A percentile compares a stretch with the other conserved stretches of the same genome.
These are phyloP conservation scores for Aegle marmelos DNA, from an alignment of 345 rosid species.

Conservation along the genomic window DNA sequence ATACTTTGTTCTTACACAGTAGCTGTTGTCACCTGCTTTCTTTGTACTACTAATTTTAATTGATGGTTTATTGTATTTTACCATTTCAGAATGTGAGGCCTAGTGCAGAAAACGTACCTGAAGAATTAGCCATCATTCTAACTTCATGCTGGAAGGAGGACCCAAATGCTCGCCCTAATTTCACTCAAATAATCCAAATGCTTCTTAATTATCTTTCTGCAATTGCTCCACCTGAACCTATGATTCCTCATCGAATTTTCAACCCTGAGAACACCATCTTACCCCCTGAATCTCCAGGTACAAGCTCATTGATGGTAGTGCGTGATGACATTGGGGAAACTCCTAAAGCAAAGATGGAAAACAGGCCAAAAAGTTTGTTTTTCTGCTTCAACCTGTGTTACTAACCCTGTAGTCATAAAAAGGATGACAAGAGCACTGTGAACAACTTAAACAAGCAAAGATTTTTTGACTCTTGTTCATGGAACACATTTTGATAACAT, in stretches of 20 bases:
- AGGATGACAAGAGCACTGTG: neutral
- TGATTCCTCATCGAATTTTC: conserved; percentile 55
- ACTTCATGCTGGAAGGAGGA: conserved; percentile 96
- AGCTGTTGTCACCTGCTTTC: neutral
- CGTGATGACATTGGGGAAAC: conserved; percentile 62
- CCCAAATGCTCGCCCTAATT: conserved; percentile 81
- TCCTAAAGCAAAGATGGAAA: conserved; percentile 54
- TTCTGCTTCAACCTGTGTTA: conserved; percentile 86
- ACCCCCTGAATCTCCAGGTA: conserved; percentile 89
- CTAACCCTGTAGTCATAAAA: conserved; percentile 26
- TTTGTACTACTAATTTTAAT: neutral
- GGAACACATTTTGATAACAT: conserved; percentile 16
- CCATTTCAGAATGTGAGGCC: conserved; percentile 78
- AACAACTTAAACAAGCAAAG: neutral
- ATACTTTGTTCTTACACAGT: neutral
- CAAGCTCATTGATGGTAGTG: conserved; percentile 83
- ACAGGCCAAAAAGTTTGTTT: conserved; percentile 61
- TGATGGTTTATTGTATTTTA: neutral
- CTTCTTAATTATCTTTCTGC: conserved; percentile 64
- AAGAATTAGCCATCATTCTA: conserved; percentile 68
- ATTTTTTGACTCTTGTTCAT: neutral
- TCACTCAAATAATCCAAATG: conserved; percentile 80
- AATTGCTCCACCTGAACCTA: conserved; percentile 51
- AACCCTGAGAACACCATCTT: conserved; percentile 59
- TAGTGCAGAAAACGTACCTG: conserved; percentile 77